These are phyloP conservation scores for Cyanidiococcus yangmingshanensis DNA, from an alignment of 23 red algal species.

Conservation along the genomic window DNA sequence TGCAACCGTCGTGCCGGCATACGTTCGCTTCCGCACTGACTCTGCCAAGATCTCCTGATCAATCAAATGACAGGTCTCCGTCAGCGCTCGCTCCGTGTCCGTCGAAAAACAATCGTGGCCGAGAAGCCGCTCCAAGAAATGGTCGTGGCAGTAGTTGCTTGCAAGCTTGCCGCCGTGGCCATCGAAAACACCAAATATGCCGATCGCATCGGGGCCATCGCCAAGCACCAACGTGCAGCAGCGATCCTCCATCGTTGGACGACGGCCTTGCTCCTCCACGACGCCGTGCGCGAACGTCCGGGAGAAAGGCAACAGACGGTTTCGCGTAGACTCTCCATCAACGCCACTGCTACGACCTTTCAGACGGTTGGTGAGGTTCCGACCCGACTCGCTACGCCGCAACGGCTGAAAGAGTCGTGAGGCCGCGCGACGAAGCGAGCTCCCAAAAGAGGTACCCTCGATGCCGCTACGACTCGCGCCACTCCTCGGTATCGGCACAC, in stretches of 20 bases:
- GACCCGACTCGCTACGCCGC: slow-evolving; percentile 16
- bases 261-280: slow-evolving; percentile 16
- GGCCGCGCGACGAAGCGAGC: background rate
- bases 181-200: slow-evolving; percentile 42
- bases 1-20: slow-evolving; percentile 30
- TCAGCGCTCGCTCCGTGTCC: slow-evolving; percentile 21
- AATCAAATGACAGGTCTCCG: slow-evolving; percentile 14
- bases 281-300: background rate
- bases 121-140: slow-evolving; percentile 21
- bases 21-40: slow-evolving; percentile 17
- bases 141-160: slow-evolving; percentile 13
- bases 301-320: background rate
- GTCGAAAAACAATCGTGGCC: background rate
- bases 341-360: background rate
- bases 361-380: background rate
- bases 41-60: slow-evolving; percentile 25
- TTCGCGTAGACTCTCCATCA: background rate
- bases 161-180: slow-evolving; percentile 38
- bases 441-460: background rate
- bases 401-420: background rate
- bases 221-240: background rate
- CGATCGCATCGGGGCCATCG: slow-evolving; percentile 18
- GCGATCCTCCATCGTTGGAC: slow-evolving; percentile 9
- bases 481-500: background rate
- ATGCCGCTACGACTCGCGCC: background rate